Percentiles rank a stretch among this genome's conserved stretches.
Evolutionary conservation across 257 asterid genomes (phyloP).

Genomic region (Rauvolfia tetraphylla): DNA sequence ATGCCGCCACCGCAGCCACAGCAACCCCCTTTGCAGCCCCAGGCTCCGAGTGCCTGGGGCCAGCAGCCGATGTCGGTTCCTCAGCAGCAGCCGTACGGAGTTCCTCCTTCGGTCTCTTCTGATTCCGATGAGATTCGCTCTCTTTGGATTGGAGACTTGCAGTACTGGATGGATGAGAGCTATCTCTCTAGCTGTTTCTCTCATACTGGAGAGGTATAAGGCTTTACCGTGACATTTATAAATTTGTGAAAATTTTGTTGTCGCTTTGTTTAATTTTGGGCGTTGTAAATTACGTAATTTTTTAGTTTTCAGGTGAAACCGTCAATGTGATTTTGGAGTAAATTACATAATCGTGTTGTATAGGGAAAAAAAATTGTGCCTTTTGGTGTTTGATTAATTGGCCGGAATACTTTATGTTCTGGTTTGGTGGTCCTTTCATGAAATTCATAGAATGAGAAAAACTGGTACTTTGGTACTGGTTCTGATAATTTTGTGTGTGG

Average conservation of each 20-base stretch:
- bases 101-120: slow-evolving; percentile 26
- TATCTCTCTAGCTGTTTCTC: slow-evolving; percentile 54
- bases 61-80: slow-evolving; percentile 54
- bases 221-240: not conserved
- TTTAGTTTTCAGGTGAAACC: not conserved
- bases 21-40: slow-evolving; percentile 43
- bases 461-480: not conserved
- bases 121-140: slow-evolving; percentile 58
- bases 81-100: slow-evolving; percentile 54
- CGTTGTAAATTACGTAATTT: not conserved
- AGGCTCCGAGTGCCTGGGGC: slow-evolving; percentile 20
- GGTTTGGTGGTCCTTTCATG: not conserved
- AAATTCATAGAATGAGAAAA: not conserved
- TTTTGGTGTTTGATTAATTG: not conserved
- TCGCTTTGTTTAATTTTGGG: not conserved
- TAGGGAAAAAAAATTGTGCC: not conserved
- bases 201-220: slow-evolving; percentile 69
- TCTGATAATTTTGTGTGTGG: no score
- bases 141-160: slow-evolving; percentile 90
- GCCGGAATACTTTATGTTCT: not conserved
- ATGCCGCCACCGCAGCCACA: slow-evolving; percentile 30
- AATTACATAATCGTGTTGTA: not conserved
- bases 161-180: slow-evolving; percentile 89
- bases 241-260: not conserved
- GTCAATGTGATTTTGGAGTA: not conserved